phyloP scores from a whole-genome alignment of 2,329 filamentous ascomycete genomes.

The Epichloe hybrida region DNA sequence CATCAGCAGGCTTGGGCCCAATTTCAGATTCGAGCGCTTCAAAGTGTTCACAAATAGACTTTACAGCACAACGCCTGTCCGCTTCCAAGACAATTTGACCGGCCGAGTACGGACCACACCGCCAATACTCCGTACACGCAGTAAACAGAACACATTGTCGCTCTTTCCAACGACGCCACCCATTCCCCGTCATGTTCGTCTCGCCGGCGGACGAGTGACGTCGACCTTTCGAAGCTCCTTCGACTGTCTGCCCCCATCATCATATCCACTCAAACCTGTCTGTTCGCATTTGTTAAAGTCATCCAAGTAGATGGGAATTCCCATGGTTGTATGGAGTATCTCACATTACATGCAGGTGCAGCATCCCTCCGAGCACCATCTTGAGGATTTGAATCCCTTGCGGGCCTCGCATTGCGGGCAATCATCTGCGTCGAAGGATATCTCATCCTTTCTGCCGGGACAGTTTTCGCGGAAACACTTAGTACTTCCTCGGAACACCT shows the following conservation, averaged over 20 bases:
- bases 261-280: background rate
- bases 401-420: conserved; percentile 22
- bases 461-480: conserved; percentile 21
- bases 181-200: background rate
- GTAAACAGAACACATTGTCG: background rate
- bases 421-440: conserved; percentile 17
- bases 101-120: too few relatives aligned
- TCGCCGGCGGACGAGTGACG: background rate
- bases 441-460: conserved; percentile 17
- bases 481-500: conserved; percentile 21
- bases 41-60: background rate
- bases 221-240: background rate
- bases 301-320: background rate
- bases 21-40: too few relatives aligned
- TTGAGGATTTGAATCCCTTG: conserved; percentile 17
- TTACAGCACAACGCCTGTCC: background rate
- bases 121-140: background rate
- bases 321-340: background rate
- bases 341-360: conserved; percentile 15
- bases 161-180: conserved; percentile 1
- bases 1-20: too few relatives aligned
- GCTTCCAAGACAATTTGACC: background rate
- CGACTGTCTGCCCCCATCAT: background rate
- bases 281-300: too few relatives aligned
- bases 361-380: conserved; percentile 23